Evolutionary conservation across 768 basidiomycete species (phyloP), one percentile per base, ranked within the genome.

Genomic region (Hebeloma cylindrosporum): DNA sequence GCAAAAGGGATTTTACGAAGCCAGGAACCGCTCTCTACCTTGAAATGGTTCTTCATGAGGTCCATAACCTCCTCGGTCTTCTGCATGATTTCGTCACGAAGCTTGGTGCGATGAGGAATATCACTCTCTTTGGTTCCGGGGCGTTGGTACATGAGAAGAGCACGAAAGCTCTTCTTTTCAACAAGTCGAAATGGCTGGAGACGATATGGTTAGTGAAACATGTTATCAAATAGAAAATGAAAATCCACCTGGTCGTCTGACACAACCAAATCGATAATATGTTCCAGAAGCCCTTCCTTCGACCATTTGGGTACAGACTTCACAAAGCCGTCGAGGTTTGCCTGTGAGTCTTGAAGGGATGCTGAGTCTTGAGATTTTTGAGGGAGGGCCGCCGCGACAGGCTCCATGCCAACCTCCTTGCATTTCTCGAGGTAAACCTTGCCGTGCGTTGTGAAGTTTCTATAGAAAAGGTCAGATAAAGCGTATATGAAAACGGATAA

Each of bases 41-140:
- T 41, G 17, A 41, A 46, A 22, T 41, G 30, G 13, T 44, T 26
- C 8, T 26, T 25, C 5, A 58, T 5, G 4, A 29, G 49, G 4
- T 28, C 27, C 2, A 36, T 46, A 3, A 42, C 54, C 9, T 16
- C 39, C 2, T 43, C 14, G 0, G 51, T 49, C 10, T 48, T 48
- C 10, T 45, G 4, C 1, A 59, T 27, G 14, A 62, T 47, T 14
- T 59, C 58, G 2, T 54, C 53, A 0, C 53, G 39, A 25, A 59
- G 31, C 32, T 53, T 61, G 2, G 48, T 56, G 18, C 46, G 52
- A 41, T 57, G 48, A 3, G 57, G 59, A 23, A 62, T 59, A 18
- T 61, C 60, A 7, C 14, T 31, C 0, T 60, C 51, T 2, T 36
- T 34, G 4, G 51, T 47, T 1, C 32, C 31, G 1, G 58, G 59